Evolutionary conservation across 345 rosid genomes (phyloP), one percentile per base, ranked within the genome.

Genomic region (Brassica incana): DNA sequence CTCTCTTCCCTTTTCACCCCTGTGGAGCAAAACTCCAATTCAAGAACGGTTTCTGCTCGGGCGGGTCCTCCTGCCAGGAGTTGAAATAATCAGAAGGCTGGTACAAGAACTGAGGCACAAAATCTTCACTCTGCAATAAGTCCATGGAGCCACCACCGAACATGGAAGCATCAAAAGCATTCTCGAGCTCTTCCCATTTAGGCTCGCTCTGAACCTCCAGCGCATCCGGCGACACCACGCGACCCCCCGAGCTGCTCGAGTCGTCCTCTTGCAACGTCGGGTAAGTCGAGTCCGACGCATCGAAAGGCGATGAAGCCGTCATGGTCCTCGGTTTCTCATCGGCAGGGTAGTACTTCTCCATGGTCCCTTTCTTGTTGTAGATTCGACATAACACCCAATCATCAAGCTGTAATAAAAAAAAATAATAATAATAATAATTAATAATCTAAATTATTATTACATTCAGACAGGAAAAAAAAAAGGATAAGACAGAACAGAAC

Each of bases 381-480:
- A 92, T 86, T 33, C 97, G 91, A 64, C 97, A 92, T 12, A 92
- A 75, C 5, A 92, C 96, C 95, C 96, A 92, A 68, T 92, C 97
- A 79, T 92, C 97, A 65, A 92, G 94, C 95, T 92, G 94, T 70
- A 0, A 0, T 14, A 12, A 48, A 63, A 45, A 45, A 10, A 43
- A 43, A 40, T 0, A 35, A 16, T 35, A 35, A 40, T 67, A 23
- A 23, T 23, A 11, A 54, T 20, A 20, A 45, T 81, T 11, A 71
- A 16, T 71, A 48, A 59, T 65, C 64, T 0, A 35, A 69, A 75
- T 20, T 25, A 40, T 58, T 36, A 45, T 48, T 15, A 65, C 35
- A 27, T 74, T 36, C 20, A 60, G 1, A 3, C 25, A 43, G 2
- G 5, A 30, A 67, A 68, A 3, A 29, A 27, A 29, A 16, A 50